Percentiles rank a stretch among this genome's conserved stretches.
These are phyloP conservation scores for Daldinia sp. DNA, from an alignment of 2,329 filamentous ascomycete species.

Conservation along the genomic window DNA sequence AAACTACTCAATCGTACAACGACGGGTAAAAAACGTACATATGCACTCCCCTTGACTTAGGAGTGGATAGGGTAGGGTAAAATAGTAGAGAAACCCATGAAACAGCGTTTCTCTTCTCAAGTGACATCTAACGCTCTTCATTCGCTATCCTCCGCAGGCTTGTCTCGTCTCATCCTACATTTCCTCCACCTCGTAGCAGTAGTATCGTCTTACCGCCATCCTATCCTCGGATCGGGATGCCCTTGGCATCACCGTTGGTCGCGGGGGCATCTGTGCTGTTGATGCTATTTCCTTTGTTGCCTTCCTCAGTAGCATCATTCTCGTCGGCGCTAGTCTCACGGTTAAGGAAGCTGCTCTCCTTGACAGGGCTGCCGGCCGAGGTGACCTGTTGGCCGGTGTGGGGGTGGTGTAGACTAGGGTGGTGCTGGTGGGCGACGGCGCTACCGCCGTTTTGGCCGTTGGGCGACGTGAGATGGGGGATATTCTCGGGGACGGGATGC, in stretches of 20 bases:
- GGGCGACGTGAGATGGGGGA: constrained; percentile 84
- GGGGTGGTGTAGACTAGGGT: constrained; percentile 49
- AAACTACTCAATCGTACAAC: constrained; percentile 1
- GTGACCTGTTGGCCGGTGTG: constrained; percentile 39
- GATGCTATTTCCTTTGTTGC: constrained; percentile 50
- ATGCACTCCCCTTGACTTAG: neutral
- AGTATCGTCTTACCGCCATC: neutral
- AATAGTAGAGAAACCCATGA: neutral
- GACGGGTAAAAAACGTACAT: constrained; percentile 8
- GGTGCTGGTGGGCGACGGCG: constrained; percentile 47
- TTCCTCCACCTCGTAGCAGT: neutral
- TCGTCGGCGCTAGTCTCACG: constrained; percentile 78
- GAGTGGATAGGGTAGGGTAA: neutral
- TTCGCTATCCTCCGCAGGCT: neutral
- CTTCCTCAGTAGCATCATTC: constrained; percentile 45
- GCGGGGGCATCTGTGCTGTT: neutral
- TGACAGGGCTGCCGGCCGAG: constrained; percentile 79
- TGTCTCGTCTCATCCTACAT: neutral
- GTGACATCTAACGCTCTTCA: neutral
- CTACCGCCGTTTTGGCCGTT: constrained; percentile 52
- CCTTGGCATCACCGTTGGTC: constrained; percentile 49
- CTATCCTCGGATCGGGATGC: constrained; percentile 69
- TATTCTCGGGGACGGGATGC: constrained; percentile 94
- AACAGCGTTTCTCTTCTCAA: neutral
- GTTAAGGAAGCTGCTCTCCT: constrained; percentile 88